phyloP scores from a whole-genome alignment of 768 basidiomycete genomes.

The Pluteus cervinus region DNA sequence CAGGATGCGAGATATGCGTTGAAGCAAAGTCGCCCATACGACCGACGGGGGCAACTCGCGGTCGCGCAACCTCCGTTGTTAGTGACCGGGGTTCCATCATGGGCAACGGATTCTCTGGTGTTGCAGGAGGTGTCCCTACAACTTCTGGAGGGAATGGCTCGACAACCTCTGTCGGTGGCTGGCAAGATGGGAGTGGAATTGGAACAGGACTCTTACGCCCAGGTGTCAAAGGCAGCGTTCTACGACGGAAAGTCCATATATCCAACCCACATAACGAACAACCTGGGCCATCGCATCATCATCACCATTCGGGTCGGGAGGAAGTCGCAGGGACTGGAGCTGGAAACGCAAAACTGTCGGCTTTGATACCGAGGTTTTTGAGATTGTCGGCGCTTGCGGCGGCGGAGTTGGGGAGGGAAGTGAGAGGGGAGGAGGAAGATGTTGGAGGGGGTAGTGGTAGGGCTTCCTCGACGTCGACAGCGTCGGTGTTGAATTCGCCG shows the following conservation, averaged over 20 bases:
- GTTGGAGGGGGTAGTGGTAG: background rate
- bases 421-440: conserved; percentile 45
- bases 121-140: background rate
- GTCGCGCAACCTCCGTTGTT: conserved; percentile 13
- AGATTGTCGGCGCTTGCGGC: conserved; percentile 75
- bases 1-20: conserved; percentile 73
- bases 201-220: conserved; percentile 63
- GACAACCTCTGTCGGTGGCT: conserved; percentile 42
- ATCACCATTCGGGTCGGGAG: conserved; percentile 12
- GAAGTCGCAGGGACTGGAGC: conserved; percentile 30
- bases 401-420: conserved; percentile 69
- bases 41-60: conserved; percentile 18
- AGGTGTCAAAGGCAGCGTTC: conserved; percentile 46
- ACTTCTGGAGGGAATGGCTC: conserved; percentile 1
- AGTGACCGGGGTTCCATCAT: conserved; percentile 7
- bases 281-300: conserved; percentile 1
- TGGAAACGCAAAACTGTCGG: conserved; percentile 59
- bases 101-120: background rate
- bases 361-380: conserved; percentile 66
- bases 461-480: too few species aligned
- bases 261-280: conserved; percentile 8
- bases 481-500: too few species aligned
- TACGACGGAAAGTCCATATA: conserved; percentile 42
- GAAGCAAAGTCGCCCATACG: conserved; percentile 41
- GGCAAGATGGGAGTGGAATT: conserved; percentile 71